Evolutionary conservation across 768 basidiomycete species (phyloP), one percentile per base, ranked within the genome.

Genomic region (Mrakia blollopis): DNA sequence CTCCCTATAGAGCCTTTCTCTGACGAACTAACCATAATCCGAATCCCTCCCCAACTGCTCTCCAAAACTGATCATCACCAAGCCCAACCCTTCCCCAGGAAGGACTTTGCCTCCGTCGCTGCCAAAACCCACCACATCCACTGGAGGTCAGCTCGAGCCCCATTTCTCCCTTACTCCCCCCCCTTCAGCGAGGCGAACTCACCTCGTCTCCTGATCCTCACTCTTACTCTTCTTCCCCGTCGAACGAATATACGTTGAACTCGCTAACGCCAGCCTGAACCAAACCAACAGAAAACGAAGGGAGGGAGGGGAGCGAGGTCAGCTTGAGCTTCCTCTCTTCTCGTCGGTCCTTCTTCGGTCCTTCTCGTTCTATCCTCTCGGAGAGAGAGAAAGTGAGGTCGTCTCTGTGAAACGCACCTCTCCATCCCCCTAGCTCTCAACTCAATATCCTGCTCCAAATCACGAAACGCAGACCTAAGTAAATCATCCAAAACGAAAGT

Each of bases 41-140:
- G 91, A 92, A 77, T 91, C 90, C 0, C 88, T 87, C n/a, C 88
- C 88, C 81, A 91, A 90, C 80, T 93, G 89, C 79, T 92, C 91
- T 21, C 93, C 93, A 80, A 93, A 91, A 35, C 87, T 86, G 75
- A 93, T 90, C 93, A 94, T 93, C 65, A 92, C 91, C 73, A 92
- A 86, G 0, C 93, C 93, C 14, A 96, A 85, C 39, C 89, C 88
- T 79, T 94, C 93, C 39, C 92, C 85, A 0, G 91, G 88, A 16
- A 92, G 83, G 50, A 92, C 86, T 82, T 94, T 93, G 78, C 91
- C 91, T 77, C 83, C 83, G 16, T 79, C 78, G 0, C 85, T 84
- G 75, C 37, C 4, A 39, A 68, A 39, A n/a, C 2, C 30, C 7
- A 63, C 5, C 39, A n/a, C n/a, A 41, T 41, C 39, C 44, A 13